Conservation (phyloP, 306 rosid genomes). For the Cicer pinnatifidum region DNA sequence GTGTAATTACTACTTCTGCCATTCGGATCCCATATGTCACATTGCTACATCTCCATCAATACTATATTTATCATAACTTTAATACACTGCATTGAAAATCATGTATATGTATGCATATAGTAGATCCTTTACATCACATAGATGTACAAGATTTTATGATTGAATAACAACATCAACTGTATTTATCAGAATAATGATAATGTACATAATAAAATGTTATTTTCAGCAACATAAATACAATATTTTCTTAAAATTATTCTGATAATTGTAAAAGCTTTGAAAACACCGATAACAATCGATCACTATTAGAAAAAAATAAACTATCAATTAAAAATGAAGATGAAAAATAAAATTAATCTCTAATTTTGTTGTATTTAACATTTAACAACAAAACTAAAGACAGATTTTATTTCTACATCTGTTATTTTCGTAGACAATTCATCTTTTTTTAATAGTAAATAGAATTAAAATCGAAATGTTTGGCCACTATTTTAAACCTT, state of each 20-base stretch:
- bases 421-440: background rate
- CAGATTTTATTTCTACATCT: background rate
- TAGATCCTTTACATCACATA: background rate
- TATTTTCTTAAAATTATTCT: conserved; percentile 37
- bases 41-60: conserved; percentile 38
- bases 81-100: background rate
- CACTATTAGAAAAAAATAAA: background rate
- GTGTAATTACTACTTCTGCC: conserved; percentile 29
- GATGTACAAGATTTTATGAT: conserved; percentile 12
- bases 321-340: background rate
- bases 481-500: conserved; percentile 33
- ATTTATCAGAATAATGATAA: conserved; percentile 42
- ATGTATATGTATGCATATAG: background rate
- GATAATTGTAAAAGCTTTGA: conserved; percentile 28
- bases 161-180: conserved; percentile 39
- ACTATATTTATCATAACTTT: conserved; percentile 26
- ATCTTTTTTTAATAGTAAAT: background rate
- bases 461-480: background rate
- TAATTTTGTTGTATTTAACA: background rate
- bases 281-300: background rate
- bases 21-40: conserved; percentile 32
- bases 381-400: background rate
- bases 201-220: conserved; percentile 44
- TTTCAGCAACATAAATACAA: conserved; percentile 36
- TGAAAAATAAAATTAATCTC: background rate